Conservation (phyloP, 305 asterid species). For the Stenogyne calaminthoides region DNA sequence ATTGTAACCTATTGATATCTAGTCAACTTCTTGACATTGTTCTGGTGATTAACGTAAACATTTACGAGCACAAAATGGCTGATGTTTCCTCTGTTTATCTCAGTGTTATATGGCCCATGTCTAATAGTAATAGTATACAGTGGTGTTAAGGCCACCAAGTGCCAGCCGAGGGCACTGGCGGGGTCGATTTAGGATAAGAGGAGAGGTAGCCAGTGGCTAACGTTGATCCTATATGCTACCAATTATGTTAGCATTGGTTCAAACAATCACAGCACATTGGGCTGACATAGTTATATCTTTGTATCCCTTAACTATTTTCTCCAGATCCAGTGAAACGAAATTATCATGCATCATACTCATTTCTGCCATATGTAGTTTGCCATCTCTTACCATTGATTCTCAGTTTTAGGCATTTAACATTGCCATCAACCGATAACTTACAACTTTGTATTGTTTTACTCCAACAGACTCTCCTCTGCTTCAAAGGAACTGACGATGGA, state of each 20-base stretch:
- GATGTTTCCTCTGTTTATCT: not conserved
- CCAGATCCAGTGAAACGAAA: not conserved
- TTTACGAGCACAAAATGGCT: not conserved
- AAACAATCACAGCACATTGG: not conserved
- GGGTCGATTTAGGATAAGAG: not conserved
- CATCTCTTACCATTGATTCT: not conserved
- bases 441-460: slow-evolving; percentile 8
- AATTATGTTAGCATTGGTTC: not conserved
- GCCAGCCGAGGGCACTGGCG: not conserved
- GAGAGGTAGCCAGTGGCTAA: not conserved
- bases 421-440: slow-evolving; percentile 5
- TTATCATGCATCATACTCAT: not conserved
- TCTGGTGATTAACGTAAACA: not conserved
- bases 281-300: too few species aligned
- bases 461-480: slow-evolving; percentile 45
- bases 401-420: not conserved
- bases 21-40: not conserved
- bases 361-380: not conserved
- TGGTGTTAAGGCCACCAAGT: not conserved
- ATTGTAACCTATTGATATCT: not conserved
- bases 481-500: slow-evolving; percentile 42
- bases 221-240: not conserved
- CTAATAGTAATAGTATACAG: not conserved
- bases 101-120: not conserved
- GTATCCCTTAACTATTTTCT: not conserved